phyloP scores from a whole-genome alignment of 495 filamentous ascomycete genomes.

The Talaromyces ruber region DNA sequence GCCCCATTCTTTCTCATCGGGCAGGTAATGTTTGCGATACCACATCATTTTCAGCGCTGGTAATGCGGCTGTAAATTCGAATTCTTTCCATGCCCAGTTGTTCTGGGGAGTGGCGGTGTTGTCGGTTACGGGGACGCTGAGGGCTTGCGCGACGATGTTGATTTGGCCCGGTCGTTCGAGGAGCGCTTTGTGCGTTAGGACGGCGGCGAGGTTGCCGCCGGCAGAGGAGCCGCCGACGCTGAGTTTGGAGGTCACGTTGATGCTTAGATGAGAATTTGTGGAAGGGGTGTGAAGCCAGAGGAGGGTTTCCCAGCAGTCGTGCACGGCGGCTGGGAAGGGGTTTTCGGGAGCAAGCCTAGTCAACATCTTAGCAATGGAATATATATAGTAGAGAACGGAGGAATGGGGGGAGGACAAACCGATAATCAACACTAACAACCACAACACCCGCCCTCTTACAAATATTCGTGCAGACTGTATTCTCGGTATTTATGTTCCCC shows the following conservation, averaged over 20 bases:
- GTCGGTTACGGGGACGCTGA: constrained; percentile 51
- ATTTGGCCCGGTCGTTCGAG: constrained; percentile 20
- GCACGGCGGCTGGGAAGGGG: constrained; percentile 47
- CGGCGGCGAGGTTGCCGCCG: constrained; percentile 45
- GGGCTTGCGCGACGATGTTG: constrained; percentile 39
- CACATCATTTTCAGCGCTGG: constrained; percentile 49
- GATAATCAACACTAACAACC: constrained; percentile 48
- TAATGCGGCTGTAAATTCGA: constrained; percentile 41
- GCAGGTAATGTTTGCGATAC: constrained; percentile 50
- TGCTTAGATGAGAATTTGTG: constrained; percentile 21
- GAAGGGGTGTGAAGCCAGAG: constrained; percentile 42
- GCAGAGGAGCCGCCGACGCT: constrained; percentile 50
- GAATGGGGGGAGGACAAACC: constrained; percentile 20
- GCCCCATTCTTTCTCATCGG: constrained; percentile 30
- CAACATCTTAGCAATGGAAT: not conserved
- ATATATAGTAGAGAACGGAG: not conserved
- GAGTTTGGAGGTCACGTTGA: constrained; percentile 33
- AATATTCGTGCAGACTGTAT: constrained; percentile 47
- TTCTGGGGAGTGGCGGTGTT: constrained; percentile 41
- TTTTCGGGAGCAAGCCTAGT: constrained; percentile 45
- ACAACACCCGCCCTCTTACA: constrained; percentile 41
- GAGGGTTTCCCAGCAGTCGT: constrained; percentile 49
- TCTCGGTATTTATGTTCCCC: constrained; percentile 51
- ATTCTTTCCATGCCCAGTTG: constrained; percentile 38
- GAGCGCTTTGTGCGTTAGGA: constrained; percentile 47